phyloP scores from a whole-genome alignment of 352 stramenopile species.

The Aphanomyces cochlioides region DNA sequence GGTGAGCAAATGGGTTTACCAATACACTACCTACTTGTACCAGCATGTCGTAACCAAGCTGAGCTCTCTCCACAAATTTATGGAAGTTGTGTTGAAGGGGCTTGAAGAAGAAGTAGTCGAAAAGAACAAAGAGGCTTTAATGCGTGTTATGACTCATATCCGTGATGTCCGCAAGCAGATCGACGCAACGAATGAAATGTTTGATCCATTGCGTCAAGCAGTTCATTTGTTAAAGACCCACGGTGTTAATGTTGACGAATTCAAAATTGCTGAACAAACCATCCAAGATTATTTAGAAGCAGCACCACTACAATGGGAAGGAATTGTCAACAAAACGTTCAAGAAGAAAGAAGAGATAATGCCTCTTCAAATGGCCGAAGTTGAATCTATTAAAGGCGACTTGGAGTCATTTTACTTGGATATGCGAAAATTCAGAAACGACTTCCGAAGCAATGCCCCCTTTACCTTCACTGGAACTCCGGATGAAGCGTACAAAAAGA shows the following conservation, averaged over 20 bases:
- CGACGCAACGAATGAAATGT: conserved; percentile 91
- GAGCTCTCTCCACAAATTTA: conserved; percentile 87
- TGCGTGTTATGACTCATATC: conserved; percentile 96
- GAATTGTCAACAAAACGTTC: conserved; percentile 97
- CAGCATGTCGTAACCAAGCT: conserved; percentile 89
- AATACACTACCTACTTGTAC: conserved; percentile 93
- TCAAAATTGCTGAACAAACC: conserved; percentile 71
- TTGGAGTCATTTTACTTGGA: conserved; percentile 92
- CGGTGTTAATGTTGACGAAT: conserved; percentile 88
- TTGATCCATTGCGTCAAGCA: conserved; percentile 91
- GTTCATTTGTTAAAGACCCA: conserved; percentile 94
- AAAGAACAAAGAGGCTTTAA: conserved; percentile 93
- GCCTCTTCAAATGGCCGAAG: conserved; percentile 94
- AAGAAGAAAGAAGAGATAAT: conserved; percentile 98
- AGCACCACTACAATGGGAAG: conserved; percentile 95
- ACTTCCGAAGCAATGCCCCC: conserved; percentile 91
- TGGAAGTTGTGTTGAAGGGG: conserved; percentile 88
- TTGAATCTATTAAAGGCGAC: conserved; percentile 91
- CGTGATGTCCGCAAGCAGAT: conserved; percentile 92
- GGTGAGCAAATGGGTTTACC: conserved; percentile 95
- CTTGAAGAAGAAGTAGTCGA: conserved; percentile 88
- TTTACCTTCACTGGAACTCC: conserved; percentile 89
- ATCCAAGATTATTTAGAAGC: conserved; percentile 93
- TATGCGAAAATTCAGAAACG: conserved; percentile 93
- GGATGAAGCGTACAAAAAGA: conserved; percentile 81